Evolutionary conservation across 2,329 filamentous ascomycete species (phyloP).

Genomic region (Exophiala sideris): DNA sequence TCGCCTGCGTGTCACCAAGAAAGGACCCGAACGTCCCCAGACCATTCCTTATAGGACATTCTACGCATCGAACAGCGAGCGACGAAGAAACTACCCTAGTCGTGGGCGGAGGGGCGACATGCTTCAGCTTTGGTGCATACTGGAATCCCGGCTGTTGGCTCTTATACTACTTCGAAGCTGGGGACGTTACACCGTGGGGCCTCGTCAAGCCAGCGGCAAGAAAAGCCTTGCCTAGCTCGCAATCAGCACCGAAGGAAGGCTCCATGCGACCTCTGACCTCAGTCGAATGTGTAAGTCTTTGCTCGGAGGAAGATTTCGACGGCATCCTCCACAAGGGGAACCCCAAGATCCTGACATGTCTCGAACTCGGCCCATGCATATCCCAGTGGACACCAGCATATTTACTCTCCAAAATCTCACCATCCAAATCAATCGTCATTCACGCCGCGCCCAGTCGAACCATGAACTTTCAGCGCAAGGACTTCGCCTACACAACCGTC

Average conservation of each 20-base stretch:
- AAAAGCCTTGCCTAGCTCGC: constrained; percentile 10
- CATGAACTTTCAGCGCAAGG: constrained; percentile 81
- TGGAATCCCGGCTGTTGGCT: constrained; percentile 67
- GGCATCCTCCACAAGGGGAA: constrained; percentile 55
- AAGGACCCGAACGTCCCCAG: constrained; percentile 39
- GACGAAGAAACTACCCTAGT: constrained; percentile 54
- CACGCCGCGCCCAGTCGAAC: constrained; percentile 64
- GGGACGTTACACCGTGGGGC: constrained; percentile 34
- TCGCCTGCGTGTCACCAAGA: constrained; percentile 31
- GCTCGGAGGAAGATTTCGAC: constrained; percentile 46
- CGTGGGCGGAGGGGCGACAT: constrained; percentile 77
- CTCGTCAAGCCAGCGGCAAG: constrained; percentile 26
- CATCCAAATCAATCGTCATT: constrained; percentile 63
- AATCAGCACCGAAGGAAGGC: neutral
- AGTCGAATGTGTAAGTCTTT: constrained; percentile 13
- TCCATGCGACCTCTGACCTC: neutral
- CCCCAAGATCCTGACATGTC: constrained; percentile 63
- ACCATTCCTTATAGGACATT: constrained; percentile 71
- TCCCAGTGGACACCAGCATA: constrained; percentile 66
- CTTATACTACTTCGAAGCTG: constrained; percentile 36
- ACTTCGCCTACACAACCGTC: constrained; percentile 72
- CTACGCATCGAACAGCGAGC: constrained; percentile 46
- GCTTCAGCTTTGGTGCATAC: constrained; percentile 85
- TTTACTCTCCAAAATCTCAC: constrained; percentile 60
- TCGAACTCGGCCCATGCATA: constrained; percentile 66